Conservation (phyloP, 2,329 filamentous ascomycete species). For the Cercospora zeae-maydis region DNA sequence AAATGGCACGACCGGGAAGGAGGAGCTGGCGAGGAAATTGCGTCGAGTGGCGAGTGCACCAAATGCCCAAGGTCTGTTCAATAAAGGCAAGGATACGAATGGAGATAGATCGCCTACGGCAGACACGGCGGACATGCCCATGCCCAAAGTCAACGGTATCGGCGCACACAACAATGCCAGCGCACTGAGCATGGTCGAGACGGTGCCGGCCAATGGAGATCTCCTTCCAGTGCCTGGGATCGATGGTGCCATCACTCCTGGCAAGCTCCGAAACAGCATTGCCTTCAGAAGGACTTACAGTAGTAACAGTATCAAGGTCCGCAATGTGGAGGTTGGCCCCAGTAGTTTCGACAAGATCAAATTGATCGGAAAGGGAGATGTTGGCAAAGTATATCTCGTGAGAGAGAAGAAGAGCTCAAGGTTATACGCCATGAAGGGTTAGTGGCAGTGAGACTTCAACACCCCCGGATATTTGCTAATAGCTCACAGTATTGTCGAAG, state of each 20-base stretch:
- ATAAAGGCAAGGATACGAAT: conserved; percentile 36
- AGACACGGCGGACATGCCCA: conserved; percentile 57
- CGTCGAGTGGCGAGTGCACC: conserved; percentile 93
- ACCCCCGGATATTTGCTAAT: background rate
- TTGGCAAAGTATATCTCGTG: conserved; percentile 96
- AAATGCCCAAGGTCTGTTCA: conserved; percentile 90
- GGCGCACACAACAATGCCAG: conserved; percentile 42
- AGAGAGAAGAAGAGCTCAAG: conserved; percentile 95
- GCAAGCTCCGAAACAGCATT: conserved; percentile 61
- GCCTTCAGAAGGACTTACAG: conserved; percentile 94
- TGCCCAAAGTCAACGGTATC: conserved; percentile 55
- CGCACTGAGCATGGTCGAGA: conserved; percentile 55
- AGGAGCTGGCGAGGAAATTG: conserved; percentile 88
- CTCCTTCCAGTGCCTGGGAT: conserved; percentile 39
- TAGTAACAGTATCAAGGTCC: conserved; percentile 97
- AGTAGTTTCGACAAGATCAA: conserved; percentile 99
- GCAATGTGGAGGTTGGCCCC: conserved; percentile 92
- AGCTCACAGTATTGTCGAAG: conserved; percentile 78
- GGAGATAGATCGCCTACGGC: conserved; percentile 60
- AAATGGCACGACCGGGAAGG: conserved; percentile 75
- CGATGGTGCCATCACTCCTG: conserved; percentile 63
- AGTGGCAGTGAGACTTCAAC: conserved; percentile 26
- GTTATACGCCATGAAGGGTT: conserved; percentile 98
- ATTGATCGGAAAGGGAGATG: conserved; percentile 96
- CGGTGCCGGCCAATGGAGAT: conserved; percentile 36